Evolutionary conservation across 495 filamentous ascomycete genomes (phyloP), one percentile per base, ranked within the genome.

Genomic region (Friedmanniomyces simplex): DNA sequence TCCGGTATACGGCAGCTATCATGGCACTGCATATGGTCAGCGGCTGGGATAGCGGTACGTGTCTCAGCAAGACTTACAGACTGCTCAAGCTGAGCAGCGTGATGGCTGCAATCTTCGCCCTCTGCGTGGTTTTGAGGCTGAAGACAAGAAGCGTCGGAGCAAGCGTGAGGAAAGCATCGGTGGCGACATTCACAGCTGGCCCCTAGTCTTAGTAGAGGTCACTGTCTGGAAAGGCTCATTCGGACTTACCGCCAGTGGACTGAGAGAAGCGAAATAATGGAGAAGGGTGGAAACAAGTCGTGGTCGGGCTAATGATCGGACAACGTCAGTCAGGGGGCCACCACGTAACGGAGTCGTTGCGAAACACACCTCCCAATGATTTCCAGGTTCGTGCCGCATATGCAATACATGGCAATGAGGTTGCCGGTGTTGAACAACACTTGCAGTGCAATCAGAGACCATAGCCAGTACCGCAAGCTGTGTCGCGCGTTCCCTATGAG

Each of bases 1-100:
- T 55, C 45, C 52, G 25, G 28, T 36, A 55, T 18, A 55, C 21
- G 7, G 39, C 52, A 18, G 52, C 52, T 43, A 24, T 36, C 52
- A 55, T 45, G 52, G 52, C 52, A 11, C 52, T 55, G 37, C 5
- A 11, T 14, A 55, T 13, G 36, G 6, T 22, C 34, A 30, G 45
- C 26, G 7, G 0, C 4, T 20, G 21, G 24, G 14, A 12, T 26
- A n/a, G 1, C 0, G 10, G 30, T 14, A 28, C 37, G 42, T 1
- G 14, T 30, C 24, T 1, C 16, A 10, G 5, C 0, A 21, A 45
- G 14, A 5, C 52, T 46, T 55, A 55, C 52, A 55, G 2, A 18
- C 25, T 20, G 45, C 52, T 55, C 39, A 45, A 55, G 39, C 52
- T 45, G 12, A 55, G 39, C 13, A 55, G 37, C 0, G 45, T 7